Percentiles rank a stretch among this genome's conserved stretches.
phyloP scores from a whole-genome alignment of 768 basidiomycete species.

The Russula foetens region DNA sequence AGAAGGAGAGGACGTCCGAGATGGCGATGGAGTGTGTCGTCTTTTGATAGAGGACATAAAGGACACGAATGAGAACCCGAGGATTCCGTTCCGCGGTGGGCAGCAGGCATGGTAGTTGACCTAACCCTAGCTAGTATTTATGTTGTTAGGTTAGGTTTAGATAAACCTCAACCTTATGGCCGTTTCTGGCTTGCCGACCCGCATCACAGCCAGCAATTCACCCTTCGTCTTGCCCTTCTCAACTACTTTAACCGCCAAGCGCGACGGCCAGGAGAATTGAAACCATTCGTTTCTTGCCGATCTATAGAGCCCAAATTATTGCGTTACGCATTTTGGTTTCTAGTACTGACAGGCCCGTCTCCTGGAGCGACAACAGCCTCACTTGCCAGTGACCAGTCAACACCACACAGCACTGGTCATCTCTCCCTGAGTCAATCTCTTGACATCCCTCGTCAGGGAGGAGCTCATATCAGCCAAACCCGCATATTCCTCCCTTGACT shows the following conservation, averaged over 20 bases:
- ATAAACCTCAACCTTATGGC: neutral
- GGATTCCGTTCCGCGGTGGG: too few species aligned
- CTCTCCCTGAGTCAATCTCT: neutral
- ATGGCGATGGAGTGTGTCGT: constrained; percentile 9
- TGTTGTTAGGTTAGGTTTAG: neutral
- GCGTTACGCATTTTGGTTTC: too few species aligned
- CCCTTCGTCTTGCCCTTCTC: neutral
- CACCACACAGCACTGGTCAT: too few species aligned
- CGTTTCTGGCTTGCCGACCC: neutral
- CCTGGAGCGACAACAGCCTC: neutral
- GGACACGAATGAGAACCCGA: neutral
- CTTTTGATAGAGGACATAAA: constrained; percentile 13
- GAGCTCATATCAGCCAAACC: neutral
- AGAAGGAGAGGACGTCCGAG: constrained; percentile 1
- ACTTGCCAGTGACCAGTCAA: neutral
- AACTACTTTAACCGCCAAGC: neutral
- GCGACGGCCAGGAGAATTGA: too few species aligned
- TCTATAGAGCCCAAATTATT: too few species aligned
- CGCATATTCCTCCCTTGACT: too few species aligned
- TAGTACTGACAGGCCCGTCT: neutral
- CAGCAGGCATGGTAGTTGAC: too few species aligned
- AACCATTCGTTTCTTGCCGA: too few species aligned
- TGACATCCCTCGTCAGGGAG: neutral
- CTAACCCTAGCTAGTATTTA: too few species aligned
- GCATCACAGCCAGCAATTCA: too few species aligned